phyloP scores from a whole-genome alignment of 768 basidiomycete species.

The Lactarius psammicola region DNA sequence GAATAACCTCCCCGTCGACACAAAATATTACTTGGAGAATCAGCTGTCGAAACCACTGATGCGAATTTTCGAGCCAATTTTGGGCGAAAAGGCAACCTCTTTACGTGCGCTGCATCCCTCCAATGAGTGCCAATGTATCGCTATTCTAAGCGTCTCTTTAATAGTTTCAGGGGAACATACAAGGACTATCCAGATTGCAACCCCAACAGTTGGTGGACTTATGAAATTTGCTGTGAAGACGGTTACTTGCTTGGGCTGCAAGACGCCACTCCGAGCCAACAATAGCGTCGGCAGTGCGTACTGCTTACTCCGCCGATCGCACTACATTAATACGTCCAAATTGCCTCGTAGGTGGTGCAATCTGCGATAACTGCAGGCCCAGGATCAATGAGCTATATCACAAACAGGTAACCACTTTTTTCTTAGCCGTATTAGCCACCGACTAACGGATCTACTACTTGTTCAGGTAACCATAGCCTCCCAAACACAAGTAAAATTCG shows the following conservation, averaged over 20 bases:
- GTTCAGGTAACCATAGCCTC: slow-evolving; percentile 56
- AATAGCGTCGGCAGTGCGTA: slow-evolving; percentile 71
- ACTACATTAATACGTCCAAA: slow-evolving; percentile 1
- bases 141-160: slow-evolving; percentile 19
- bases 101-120: slow-evolving; percentile 53
- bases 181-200: slow-evolving; percentile 91
- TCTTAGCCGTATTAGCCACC: neutral
- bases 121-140: neutral
- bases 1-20: slow-evolving; percentile 97
- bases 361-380: slow-evolving; percentile 91
- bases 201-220: slow-evolving; percentile 91
- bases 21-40: slow-evolving; percentile 96
- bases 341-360: slow-evolving; percentile 67
- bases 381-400: slow-evolving; percentile 88
- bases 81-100: slow-evolving; percentile 87
- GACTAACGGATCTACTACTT: neutral
- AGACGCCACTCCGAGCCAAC: slow-evolving; percentile 75
- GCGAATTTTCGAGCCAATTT: slow-evolving; percentile 97
- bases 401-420: slow-evolving; percentile 65
- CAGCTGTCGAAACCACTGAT: slow-evolving; percentile 95
- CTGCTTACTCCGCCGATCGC: neutral
- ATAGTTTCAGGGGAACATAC: slow-evolving; percentile 96
- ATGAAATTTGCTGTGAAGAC: slow-evolving; percentile 99
- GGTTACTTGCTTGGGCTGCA: slow-evolving; percentile 92
- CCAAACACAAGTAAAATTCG: slow-evolving; percentile 84